Evolutionary conservation across 768 basidiomycete species (phyloP).

Genomic region (Cubamyces lactineus): DNA sequence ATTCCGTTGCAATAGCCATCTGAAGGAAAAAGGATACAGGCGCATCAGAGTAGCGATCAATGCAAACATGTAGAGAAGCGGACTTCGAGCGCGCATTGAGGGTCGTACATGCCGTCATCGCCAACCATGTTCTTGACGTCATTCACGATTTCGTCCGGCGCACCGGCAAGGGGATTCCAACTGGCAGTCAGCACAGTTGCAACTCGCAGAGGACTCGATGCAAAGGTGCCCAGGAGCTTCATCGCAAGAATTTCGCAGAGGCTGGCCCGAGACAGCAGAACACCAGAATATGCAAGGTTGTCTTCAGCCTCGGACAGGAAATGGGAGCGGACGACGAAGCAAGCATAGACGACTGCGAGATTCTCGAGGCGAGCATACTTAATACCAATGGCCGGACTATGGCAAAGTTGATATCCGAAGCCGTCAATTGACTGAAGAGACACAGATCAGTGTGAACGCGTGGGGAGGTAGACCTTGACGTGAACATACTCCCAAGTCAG

Average conservation of each 20-base stretch:
- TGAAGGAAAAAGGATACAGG: constrained; percentile 34
- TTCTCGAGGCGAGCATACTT: constrained; percentile 81
- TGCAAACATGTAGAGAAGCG: constrained; percentile 31
- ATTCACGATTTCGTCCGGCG: constrained; percentile 63
- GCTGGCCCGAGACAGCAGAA: constrained; percentile 72
- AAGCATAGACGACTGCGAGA: constrained; percentile 73
- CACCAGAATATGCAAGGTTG: constrained; percentile 76
- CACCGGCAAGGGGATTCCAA: constrained; percentile 87
- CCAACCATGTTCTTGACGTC: constrained; percentile 66
- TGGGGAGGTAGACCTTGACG: constrained; percentile 35
- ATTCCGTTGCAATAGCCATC: constrained; percentile 87
- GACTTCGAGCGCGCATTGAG: constrained; percentile 87
- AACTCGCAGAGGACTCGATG: constrained; percentile 74
- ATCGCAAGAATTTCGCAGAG: constrained; percentile 89
- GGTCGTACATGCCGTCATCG: constrained; percentile 65
- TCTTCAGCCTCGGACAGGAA: constrained; percentile 70
- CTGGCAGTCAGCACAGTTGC: constrained; percentile 77
- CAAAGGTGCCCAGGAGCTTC: constrained; percentile 79
- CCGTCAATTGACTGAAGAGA: constrained; percentile 70
- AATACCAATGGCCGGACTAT: constrained; percentile 76
- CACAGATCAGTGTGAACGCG: background rate
- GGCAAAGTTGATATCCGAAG: constrained; percentile 81
- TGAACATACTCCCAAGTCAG: constrained; percentile 72
- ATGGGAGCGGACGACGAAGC: constrained; percentile 77
- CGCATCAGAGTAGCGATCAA: background rate